These are phyloP conservation scores for Amborella trichopoda DNA, from an alignment of 164 flowering plant species.

Conservation along the genomic window DNA sequence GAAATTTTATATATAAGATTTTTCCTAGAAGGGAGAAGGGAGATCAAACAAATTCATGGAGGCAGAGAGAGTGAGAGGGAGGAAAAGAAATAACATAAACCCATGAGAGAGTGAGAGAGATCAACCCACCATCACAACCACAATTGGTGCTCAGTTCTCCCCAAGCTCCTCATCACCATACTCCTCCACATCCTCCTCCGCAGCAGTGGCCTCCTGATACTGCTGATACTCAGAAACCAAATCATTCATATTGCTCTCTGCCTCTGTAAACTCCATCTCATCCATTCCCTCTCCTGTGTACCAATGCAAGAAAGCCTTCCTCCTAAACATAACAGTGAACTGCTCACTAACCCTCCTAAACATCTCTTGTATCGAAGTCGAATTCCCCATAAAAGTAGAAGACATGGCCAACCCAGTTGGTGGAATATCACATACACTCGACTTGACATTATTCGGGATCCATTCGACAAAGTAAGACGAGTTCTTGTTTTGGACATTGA, in stretches of 20 bases:
- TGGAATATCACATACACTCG: constrained; percentile 54
- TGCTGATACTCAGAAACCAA: constrained; percentile 68
- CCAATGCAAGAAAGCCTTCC: constrained; percentile 72
- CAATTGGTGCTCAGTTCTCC: no score
- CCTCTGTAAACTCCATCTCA: constrained; percentile 71
- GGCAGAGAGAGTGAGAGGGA: no score
- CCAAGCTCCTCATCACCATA: constrained; percentile 18
- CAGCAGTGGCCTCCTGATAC: constrained; percentile 48
- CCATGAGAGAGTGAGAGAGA: no score
- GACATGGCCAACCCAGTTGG: constrained; percentile 54
- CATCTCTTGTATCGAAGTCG: constrained; percentile 64
- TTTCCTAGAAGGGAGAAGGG: no score
- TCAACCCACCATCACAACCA: no score
- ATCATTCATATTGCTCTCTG: constrained; percentile 71
- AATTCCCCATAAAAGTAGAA: constrained; percentile 57
- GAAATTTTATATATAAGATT: no score
- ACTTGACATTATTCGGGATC: constrained; percentile 67
- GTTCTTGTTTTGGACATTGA: constrained; percentile 63
- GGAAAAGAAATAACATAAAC: no score
- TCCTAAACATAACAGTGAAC: constrained; percentile 55
- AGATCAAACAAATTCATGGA: no score
- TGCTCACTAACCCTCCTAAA: constrained; percentile 54
- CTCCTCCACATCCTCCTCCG: constrained; percentile 22
- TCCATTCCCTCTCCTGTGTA: constrained; percentile 73
- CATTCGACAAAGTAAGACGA: constrained; percentile 69